These are phyloP conservation scores for Yamadazyma akitaensis DNA, from an alignment of 805 yeast species.

Conservation along the genomic window DNA sequence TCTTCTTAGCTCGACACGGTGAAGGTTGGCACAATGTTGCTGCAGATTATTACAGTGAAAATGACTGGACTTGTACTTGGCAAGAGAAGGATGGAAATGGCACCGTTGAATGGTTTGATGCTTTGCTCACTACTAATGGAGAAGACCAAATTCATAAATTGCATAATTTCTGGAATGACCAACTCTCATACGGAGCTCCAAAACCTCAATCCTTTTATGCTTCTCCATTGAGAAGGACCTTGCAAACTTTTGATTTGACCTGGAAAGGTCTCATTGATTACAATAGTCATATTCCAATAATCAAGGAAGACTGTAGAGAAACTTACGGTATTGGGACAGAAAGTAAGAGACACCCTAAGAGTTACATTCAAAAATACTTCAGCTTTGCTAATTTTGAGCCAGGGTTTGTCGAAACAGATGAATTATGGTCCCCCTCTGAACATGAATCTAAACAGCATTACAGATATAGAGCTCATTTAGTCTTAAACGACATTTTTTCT, in stretches of 20 bases:
- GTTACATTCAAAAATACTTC: constrained; percentile 18
- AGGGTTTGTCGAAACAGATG: constrained; percentile 24
- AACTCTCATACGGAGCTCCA: constrained; percentile 18
- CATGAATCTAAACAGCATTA: constrained; percentile 27
- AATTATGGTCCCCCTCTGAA: constrained; percentile 19
- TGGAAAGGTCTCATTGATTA: constrained; percentile 23
- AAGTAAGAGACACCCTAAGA: constrained; percentile 24
- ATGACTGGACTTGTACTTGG: constrained; percentile 28
- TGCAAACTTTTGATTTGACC: constrained; percentile 26
- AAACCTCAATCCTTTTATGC: constrained; percentile 26
- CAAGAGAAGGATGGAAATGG: constrained; percentile 21
- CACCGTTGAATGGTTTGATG: constrained; percentile 30
- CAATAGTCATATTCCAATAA: constrained; percentile 15
- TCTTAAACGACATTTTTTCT: constrained; percentile 26
- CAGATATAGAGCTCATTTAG: constrained; percentile 22
- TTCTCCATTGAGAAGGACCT: constrained; percentile 30
- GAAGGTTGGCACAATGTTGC: constrained; percentile 33
- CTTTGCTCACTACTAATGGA: constrained; percentile 25
- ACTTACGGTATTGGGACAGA: constrained; percentile 32
- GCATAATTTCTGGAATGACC: constrained; percentile 15
- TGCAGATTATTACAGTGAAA: constrained; percentile 11
- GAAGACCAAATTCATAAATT: constrained; percentile 16
- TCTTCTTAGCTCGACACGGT: constrained; percentile 32
- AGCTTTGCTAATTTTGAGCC: constrained; percentile 24
- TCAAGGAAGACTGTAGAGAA: constrained; percentile 29